Base-by-base conservation (phyloP, 257 asterid genomes). In the Plantago ovata region DNA sequence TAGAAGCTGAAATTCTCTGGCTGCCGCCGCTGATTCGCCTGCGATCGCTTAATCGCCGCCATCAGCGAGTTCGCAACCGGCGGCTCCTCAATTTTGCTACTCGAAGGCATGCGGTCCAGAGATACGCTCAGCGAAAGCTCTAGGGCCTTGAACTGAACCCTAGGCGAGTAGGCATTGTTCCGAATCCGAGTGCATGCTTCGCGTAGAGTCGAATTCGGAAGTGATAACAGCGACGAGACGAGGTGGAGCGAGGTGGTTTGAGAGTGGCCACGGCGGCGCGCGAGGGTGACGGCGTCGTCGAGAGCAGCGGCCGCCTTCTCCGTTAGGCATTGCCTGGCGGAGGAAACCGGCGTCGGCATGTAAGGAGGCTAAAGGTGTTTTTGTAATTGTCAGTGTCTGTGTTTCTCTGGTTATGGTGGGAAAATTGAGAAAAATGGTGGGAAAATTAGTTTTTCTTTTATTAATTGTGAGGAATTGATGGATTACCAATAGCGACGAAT, bases 211-310 rank as follows among this genome's bases (percentile, higher is more conserved):
- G 98, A 92, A 49, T 62, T 78, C 2, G 94, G 95, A 0, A 78
- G 79, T 0, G 95, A 80, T 1, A 88, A 84, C 13, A 92, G 82
- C 0, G 98, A 77, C 3, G 91, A 85, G 5, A 88, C 76, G 80
- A 88, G 68, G 78, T 92, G 98, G 16, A 88, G 86, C 41, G 98
- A 92, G 22, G 98, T 88, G 41, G 98, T 92, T 38, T 92, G 98
- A 2, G 84, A 73, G 68, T 92, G 98, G 4, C 93, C 88, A 0
- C 98, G 90, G 60, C 98, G 90, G 50, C 82, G 76, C 18, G 98
- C 95, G 65, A 85, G 83, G 10, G 83, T 77, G 33, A 88, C 90
- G 0, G 98, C 95, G 49, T 92, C 98, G 62, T 92, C 90, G 7
- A 92, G 77, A 8, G 76, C 82, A n/a, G 76, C 49, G 7, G 72